Percentiles rank a stretch among this genome's conserved stretches.
These are phyloP conservation scores for Botryotinia narcissicola DNA, from an alignment of 2,329 filamentous ascomycete genomes.

Conservation along the genomic window DNA sequence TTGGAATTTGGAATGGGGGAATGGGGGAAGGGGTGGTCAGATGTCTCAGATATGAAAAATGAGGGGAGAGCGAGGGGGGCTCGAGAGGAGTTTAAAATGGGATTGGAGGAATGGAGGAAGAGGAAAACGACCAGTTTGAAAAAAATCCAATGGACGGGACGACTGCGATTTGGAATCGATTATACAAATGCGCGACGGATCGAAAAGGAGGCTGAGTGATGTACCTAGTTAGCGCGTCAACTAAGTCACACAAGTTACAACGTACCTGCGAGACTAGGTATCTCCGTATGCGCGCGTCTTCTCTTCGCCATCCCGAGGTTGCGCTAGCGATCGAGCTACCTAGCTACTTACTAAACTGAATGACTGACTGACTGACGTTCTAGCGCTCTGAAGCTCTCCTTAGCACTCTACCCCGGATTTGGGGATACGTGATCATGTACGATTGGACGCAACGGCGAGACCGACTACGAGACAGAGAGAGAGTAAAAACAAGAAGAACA, in stretches of 20 bases:
- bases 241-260: background rate
- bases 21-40: background rate
- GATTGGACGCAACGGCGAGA: background rate
- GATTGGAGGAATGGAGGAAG: background rate
- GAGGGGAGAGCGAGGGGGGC: background rate
- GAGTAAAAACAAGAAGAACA: background rate
- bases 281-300: background rate
- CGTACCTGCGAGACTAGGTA: background rate
- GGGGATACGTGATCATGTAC: background rate
- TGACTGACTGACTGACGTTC: background rate
- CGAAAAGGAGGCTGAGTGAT: background rate
- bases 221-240: background rate
- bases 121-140: background rate
- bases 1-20: background rate
- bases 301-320: background rate
- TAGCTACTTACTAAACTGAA: background rate
- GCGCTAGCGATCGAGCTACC: background rate
- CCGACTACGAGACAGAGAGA: background rate
- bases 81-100: background rate
- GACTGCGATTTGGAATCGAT: background rate
- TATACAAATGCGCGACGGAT: background rate
- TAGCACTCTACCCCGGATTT: background rate
- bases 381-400: background rate
- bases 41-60: background rate
- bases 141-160: background rate